Base-by-base conservation (phyloP, 164 flowering plant genomes). In the Kingdonia uniflora region DNA sequence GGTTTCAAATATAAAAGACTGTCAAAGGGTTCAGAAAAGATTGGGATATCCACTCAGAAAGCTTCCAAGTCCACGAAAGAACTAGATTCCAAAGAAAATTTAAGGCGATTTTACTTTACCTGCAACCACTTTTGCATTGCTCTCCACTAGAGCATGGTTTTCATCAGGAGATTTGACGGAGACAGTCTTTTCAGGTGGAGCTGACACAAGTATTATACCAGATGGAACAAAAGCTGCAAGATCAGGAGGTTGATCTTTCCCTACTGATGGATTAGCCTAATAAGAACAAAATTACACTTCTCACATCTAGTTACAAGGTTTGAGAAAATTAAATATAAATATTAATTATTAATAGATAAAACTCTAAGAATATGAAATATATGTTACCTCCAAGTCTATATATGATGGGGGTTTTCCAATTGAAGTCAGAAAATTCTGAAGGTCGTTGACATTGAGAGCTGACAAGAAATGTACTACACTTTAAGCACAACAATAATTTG, bases 171-270 rank as follows among this genome's bases (percentile, higher is more conserved):
- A 56, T 56, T 65, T 63, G 6, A 42, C 37, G n/a, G 83, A 42
- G 56, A 65, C 60, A 26, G 57, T 43, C 51, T 58, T 67, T 57
- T 64, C 81, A 33, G 65, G 50, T 52, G 50, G 29, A 53, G 71
- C 77, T 29, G 79, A 68, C 46, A 72, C 40, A 44, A 51, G 70
- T 49, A 35, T 29, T 17, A 75, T 61, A 39, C 56, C 84, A 53
- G 88, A 76, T 51, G 95, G 96, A 65, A 87, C 96, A 67, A 80
- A 70, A 51, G 68, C 49, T 42, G 96, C 91, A 44, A 92, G 79
- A 74, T 92, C 96, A 42, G 99, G 99, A 56, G 96, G 95, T 55
- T 86, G 94, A 69, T 92, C 96, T 69, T 92, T 88, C 17, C 99
- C 96, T 6, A 92, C 91, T 1, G 77, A n/a, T 49, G 95, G 95